Evolutionary conservation across 1,284 basidiomycete species (phyloP).

Genomic region (Ceratorhiza oryzae-sativae): DNA sequence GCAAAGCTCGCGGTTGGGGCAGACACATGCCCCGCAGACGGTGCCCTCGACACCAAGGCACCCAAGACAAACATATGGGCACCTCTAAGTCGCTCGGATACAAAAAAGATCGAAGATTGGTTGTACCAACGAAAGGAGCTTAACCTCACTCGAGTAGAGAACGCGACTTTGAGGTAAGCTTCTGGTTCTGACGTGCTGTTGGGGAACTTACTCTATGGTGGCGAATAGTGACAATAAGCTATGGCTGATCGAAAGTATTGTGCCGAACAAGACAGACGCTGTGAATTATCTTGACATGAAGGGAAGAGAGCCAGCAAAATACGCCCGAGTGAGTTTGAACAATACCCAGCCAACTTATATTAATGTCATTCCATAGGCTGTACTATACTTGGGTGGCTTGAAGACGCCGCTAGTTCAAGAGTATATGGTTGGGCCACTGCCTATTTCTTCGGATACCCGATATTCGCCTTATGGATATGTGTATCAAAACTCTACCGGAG

Average conservation of each 20-base stretch:
- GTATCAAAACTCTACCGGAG: constrained; percentile 46
- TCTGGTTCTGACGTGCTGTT: background rate
- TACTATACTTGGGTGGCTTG: constrained; percentile 60
- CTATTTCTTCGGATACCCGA: constrained; percentile 53
- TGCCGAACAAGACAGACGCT: constrained; percentile 60
- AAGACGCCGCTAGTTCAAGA: constrained; percentile 57
- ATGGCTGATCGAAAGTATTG: constrained; percentile 59
- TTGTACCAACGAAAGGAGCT: constrained; percentile 23
- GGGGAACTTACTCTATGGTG: background rate
- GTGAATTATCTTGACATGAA: constrained; percentile 57
- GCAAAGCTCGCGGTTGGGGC: background rate
- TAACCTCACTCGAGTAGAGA: constrained; percentile 34
- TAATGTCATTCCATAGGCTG: constrained; percentile 56
- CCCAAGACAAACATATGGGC: constrained; percentile 37
- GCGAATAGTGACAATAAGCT: constrained; percentile 58
- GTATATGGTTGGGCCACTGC: constrained; percentile 66
- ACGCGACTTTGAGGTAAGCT: constrained; percentile 37
- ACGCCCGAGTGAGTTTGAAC: background rate
- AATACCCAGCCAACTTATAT: constrained; percentile 45
- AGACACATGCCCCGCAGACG: constrained; percentile 28
- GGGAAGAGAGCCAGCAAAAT: constrained; percentile 39
- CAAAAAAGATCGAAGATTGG: constrained; percentile 31
- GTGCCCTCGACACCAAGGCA: constrained; percentile 6
- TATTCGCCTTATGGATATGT: constrained; percentile 35
- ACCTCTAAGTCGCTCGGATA: constrained; percentile 32